A percentile compares a stretch with the other conserved stretches of the same genome.
phyloP scores from a whole-genome alignment of 306 rosid species.

The Neltuma alba region DNA sequence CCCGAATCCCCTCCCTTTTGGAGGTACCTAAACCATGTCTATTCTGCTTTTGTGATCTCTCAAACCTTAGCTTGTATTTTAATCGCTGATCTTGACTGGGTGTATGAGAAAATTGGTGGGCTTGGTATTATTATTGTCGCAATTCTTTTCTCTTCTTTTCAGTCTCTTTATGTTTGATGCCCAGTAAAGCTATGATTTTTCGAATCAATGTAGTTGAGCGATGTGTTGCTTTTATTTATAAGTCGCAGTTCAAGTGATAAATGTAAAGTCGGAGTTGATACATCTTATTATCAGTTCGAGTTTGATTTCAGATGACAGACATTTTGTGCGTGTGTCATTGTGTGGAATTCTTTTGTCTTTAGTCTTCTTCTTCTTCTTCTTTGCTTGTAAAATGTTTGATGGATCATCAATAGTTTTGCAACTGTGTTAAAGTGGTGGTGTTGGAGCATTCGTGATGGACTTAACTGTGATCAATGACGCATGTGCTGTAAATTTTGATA shows the following conservation, averaged over 20 bases:
- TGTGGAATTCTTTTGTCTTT: not conserved
- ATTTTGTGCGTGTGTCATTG: not conserved
- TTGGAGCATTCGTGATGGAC: not conserved
- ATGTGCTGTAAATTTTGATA: conserved; percentile 21
- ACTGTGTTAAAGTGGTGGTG: not conserved
- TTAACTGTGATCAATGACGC: conserved; percentile 26
- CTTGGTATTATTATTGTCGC: not conserved
- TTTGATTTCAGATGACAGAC: not conserved
- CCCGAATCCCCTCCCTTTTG: conserved; percentile 39
- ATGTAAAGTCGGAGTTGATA: not conserved
- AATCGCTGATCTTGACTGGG: conserved; percentile 34
- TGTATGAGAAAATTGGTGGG: conserved; percentile 12
- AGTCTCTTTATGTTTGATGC: conserved; percentile 20
- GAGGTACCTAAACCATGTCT: conserved; percentile 40
- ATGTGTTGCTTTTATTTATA: not conserved
- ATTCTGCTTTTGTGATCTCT: conserved; percentile 4
- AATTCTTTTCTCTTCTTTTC: not conserved
- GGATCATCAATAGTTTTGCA: not conserved
- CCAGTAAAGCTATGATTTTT: not conserved
- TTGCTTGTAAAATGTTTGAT: not conserved
- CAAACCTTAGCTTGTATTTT: conserved; percentile 1
- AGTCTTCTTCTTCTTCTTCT: not conserved
- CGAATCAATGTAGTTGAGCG: not conserved
- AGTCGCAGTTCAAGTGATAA: not conserved
- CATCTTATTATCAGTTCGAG: not conserved